Evolutionary conservation across 306 rosid species (phyloP), one percentile per base, ranked within the genome.

Genomic region (Begonia peltatifolia): DNA sequence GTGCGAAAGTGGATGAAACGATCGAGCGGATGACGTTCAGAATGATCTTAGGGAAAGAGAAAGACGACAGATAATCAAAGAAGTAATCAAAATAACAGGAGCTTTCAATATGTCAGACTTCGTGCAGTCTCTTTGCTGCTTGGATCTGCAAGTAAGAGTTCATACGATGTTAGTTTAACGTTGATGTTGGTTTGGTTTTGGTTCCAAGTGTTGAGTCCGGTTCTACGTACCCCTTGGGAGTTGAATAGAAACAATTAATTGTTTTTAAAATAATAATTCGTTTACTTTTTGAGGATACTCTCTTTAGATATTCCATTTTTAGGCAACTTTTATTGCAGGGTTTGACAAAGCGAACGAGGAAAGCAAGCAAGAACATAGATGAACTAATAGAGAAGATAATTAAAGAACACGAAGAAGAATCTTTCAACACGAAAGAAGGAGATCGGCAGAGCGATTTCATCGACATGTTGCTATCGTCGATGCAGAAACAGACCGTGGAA

Each of bases 71-170:
- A 50, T 36, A n/a, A 35, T 47, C 38, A 30, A 14, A 25, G 53
- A 36, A 0, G n/a, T 64, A 12, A 6, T 76, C 14, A 52, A 59
- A 5, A 66, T 65, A 11, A 58, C 52, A 0, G 18, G 3, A 5
- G 51, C 20, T 3, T 14, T 68, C 56, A 30, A 30, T 30, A 3
- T 78, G 9, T 82, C 74, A 15, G 62, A 80, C 14, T 67, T 65
- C 51, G 41, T 53, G 8, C 46, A 67, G 2, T 56, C 66, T 5
- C 76, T 67, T n/a, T 68, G 11, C 48, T 72, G 75, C 14, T 14
- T 38, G 1, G 13, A 3, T 4, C 11, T 77, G 13, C 76, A 74
- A 11, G 62, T 79, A 75, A 36, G 38, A 30, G 6, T 30, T 30
- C 38, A 30, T 30, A 17, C 18, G 18, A 17, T 17, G 18, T 17